Percentiles rank a stretch among this genome's conserved stretches.
phyloP scores from a whole-genome alignment of 2,329 filamentous ascomycete genomes.

The Xylaria digitata region DNA sequence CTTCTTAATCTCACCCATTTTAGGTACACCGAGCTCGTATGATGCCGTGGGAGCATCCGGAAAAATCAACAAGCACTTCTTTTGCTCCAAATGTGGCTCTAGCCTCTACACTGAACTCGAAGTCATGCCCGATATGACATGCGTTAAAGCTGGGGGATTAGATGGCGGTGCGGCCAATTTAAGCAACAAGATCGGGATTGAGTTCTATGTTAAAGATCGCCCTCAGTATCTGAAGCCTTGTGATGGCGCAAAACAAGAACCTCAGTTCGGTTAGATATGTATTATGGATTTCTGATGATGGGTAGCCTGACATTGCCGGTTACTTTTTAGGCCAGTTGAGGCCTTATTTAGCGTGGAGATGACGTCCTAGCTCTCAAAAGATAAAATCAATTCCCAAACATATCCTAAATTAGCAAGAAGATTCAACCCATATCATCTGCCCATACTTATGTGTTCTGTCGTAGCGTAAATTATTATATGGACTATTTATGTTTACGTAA shows the following conservation, averaged over 20 bases:
- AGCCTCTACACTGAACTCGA: conserved; percentile 32
- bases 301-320: not conserved
- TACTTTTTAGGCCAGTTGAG: not conserved
- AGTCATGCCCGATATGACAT: conserved; percentile 28
- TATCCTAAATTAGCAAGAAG: no score
- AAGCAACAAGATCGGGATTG: conserved; percentile 21
- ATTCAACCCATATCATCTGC: no score
- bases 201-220: conserved; percentile 30
- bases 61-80: conserved; percentile 32
- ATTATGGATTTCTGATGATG: no score
- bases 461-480: no score
- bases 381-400: no score
- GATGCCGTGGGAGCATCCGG: conserved; percentile 21
- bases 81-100: conserved; percentile 27
- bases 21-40: conserved; percentile 21
- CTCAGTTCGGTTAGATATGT: conserved; percentile 16
- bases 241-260: conserved; percentile 27
- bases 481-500: no score
- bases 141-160: conserved; percentile 23
- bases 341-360: no score
- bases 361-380: no score
- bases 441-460: no score
- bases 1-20: not conserved
- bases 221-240: conserved; percentile 20
- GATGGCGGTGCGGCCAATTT: conserved; percentile 27